Percentiles rank a stretch among this genome's conserved stretches.
phyloP scores from a whole-genome alignment of 306 rosid genomes.

The Cicer pinnatifidum region DNA sequence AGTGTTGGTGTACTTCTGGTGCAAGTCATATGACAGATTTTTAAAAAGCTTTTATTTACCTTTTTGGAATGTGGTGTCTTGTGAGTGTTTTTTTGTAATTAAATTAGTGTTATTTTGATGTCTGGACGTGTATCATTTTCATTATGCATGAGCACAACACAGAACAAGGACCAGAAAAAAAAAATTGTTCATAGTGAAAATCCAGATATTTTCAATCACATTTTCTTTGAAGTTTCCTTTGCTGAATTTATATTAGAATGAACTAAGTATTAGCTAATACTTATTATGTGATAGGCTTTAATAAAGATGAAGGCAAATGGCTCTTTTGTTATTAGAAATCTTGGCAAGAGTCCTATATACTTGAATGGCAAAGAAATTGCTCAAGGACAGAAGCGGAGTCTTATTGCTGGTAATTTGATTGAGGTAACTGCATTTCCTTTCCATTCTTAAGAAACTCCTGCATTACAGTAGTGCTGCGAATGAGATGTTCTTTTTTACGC shows the following conservation, averaged over 20 bases:
- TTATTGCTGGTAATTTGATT: constrained; percentile 63
- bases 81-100: constrained; percentile 18
- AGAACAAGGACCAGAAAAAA: constrained; percentile 22
- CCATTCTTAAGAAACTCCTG: constrained; percentile 20
- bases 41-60: neutral
- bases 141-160: constrained; percentile 22
- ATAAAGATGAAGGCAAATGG: constrained; percentile 80
- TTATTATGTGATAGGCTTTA: constrained; percentile 58
- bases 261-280: neutral
- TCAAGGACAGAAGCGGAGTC: constrained; percentile 55
- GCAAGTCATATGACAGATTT: constrained; percentile 27
- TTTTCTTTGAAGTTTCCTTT: constrained; percentile 21
- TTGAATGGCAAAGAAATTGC: constrained; percentile 76
- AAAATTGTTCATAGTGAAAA: constrained; percentile 16
- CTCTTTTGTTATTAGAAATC: constrained; percentile 68
- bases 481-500: constrained; percentile 4
- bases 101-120: constrained; percentile 20
- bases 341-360: constrained; percentile 72
- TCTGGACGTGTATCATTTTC: constrained; percentile 17
- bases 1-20: constrained; percentile 24
- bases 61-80: constrained; percentile 30
- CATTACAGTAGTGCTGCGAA: constrained; percentile 17
- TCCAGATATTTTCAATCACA: constrained; percentile 18
- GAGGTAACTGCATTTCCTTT: constrained; percentile 61
- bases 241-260: constrained; percentile 32